Evolutionary conservation across 2,329 filamentous ascomycete species (phyloP).

Genomic region (Calonectria pseudoturangicola): DNA sequence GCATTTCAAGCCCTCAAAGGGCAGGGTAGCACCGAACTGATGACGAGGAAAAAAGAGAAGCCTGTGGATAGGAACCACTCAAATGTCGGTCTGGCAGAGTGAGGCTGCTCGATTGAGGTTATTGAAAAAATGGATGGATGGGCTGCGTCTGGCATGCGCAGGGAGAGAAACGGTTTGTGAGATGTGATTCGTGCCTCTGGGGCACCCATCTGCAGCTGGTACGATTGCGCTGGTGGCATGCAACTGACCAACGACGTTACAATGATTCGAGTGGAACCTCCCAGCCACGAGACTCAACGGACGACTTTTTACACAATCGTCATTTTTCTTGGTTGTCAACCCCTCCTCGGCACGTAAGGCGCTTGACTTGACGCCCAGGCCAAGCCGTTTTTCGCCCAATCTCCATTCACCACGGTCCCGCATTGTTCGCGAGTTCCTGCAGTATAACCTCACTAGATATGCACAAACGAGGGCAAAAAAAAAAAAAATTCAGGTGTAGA

Average conservation of each 20-base stretch:
- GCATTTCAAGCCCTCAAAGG: slow-evolving; percentile 21
- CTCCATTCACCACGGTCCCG: slow-evolving; percentile 11
- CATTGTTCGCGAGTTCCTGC: slow-evolving; percentile 29
- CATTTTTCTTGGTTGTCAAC: slow-evolving; percentile 18
- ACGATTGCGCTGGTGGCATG: slow-evolving; percentile 47
- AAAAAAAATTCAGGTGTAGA: slow-evolving; percentile 13
- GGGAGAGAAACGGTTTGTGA: slow-evolving; percentile 40
- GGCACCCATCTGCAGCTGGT: slow-evolving; percentile 42
- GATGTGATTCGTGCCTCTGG: slow-evolving; percentile 47
- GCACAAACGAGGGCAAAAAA: slow-evolving; percentile 9
- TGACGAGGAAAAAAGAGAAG: slow-evolving; percentile 17
- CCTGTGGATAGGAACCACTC: slow-evolving; percentile 32
- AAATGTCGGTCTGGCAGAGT: slow-evolving; percentile 53
- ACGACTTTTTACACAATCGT: slow-evolving; percentile 29
- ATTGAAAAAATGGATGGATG: slow-evolving; percentile 35
- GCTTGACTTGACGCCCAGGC: slow-evolving; percentile 20
- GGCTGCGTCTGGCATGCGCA: slow-evolving; percentile 46
- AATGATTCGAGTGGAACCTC: slow-evolving; percentile 51
- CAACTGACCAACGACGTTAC: slow-evolving; percentile 51
- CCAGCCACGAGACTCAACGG: slow-evolving; percentile 36
- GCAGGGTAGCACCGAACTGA: slow-evolving; percentile 6
- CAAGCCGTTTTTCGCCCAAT: slow-evolving; percentile 11
- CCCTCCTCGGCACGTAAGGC: slow-evolving; percentile 10
- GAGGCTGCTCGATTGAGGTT: slow-evolving; percentile 41
- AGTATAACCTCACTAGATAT: slow-evolving; percentile 15